Evolutionary conservation across 495 filamentous ascomycete species (phyloP).

Genomic region (Monascus purpureus): DNA sequence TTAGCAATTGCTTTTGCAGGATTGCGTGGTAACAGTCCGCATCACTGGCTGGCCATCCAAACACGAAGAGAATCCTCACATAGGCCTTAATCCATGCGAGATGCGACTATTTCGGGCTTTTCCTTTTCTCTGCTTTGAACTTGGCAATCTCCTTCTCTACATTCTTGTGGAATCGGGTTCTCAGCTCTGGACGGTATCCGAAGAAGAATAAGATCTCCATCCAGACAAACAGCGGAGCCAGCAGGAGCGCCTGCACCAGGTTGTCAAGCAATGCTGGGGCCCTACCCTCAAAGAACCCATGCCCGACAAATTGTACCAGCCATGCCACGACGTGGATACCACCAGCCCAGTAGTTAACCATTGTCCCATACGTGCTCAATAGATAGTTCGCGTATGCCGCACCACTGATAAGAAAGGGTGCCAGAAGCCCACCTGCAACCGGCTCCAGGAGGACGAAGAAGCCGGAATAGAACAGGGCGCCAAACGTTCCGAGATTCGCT

Average conservation of each 20-base stretch:
- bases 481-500: slow-evolving; percentile 66
- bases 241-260: slow-evolving; percentile 72
- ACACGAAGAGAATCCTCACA: too few species aligned
- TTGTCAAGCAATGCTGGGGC: slow-evolving; percentile 87
- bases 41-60: too few species aligned
- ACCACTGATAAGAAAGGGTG: slow-evolving; percentile 56
- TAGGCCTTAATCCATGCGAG: too few species aligned
- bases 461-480: slow-evolving; percentile 52
- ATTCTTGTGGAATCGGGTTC: slow-evolving; percentile 59
- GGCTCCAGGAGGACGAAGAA: slow-evolving; percentile 91
- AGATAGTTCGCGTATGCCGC: slow-evolving; percentile 67
- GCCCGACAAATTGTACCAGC: slow-evolving; percentile 82
- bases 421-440: slow-evolving; percentile 64
- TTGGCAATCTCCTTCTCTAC: slow-evolving; percentile 48
- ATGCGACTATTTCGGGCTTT: neutral
- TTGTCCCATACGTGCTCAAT: slow-evolving; percentile 45
- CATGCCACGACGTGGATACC: slow-evolving; percentile 60
- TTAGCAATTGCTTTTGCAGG: too few species aligned
- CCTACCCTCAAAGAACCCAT: slow-evolving; percentile 77
- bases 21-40: too few species aligned
- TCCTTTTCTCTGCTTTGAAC: slow-evolving; percentile 23
- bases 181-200: slow-evolving; percentile 80
- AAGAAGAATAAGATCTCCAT: slow-evolving; percentile 85
- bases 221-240: slow-evolving; percentile 99
- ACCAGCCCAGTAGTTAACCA: slow-evolving; percentile 56